Percentiles rank a stretch among this genome's conserved stretches.
Conservation (phyloP, 306 rosid species). For the Rubus idaeus region DNA sequence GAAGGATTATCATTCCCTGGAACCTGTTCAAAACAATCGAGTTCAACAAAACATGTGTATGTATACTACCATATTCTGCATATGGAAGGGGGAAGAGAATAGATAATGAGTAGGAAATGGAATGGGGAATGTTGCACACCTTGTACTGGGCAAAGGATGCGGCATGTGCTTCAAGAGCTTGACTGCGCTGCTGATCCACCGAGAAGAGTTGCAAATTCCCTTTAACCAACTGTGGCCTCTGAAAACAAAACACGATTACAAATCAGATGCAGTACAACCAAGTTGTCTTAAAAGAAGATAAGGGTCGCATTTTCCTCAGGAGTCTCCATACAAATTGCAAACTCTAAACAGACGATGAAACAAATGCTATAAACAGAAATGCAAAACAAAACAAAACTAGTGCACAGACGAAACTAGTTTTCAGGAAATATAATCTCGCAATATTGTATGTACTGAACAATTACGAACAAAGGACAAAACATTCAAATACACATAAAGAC, state of each 20-base stretch:
- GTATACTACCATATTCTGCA: neutral
- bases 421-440: neutral
- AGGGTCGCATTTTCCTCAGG: neutral
- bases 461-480: neutral
- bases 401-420: too few species aligned
- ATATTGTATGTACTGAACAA: constrained; percentile 8
- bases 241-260: constrained; percentile 22
- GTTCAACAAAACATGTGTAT: constrained; percentile 3
- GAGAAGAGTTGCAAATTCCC: constrained; percentile 99
- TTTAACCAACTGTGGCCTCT: constrained; percentile 97
- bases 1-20: constrained; percentile 95
- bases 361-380: neutral
- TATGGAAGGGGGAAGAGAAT: neutral
- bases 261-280: constrained; percentile 22
- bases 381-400: too few species aligned
- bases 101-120: neutral
- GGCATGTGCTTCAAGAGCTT: constrained; percentile 99
- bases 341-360: neutral
- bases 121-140: constrained; percentile 39
- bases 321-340: neutral
- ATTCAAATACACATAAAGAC: neutral
- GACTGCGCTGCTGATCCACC: constrained; percentile 97
- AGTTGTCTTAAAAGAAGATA: neutral
- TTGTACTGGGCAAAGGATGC: constrained; percentile 95
- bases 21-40: constrained; percentile 51